Evolutionary conservation across 495 filamentous ascomycete species (phyloP), one percentile per base, ranked within the genome.

Genomic region (Penicillium angulare): DNA sequence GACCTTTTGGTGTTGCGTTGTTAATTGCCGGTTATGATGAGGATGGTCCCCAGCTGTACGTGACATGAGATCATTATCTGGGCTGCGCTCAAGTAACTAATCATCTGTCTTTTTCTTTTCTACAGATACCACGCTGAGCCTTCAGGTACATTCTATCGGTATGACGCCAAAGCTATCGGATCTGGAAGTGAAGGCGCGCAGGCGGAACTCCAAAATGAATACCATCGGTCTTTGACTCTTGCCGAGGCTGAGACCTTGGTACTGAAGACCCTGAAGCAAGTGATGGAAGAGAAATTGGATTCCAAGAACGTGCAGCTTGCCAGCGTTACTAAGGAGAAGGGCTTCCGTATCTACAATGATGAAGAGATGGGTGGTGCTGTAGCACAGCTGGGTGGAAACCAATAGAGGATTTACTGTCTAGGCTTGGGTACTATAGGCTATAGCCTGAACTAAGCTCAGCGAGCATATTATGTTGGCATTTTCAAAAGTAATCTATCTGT

Each of bases 211-310:
- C 93, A 98, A 73, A 96, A 96, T 57, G 93, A 97, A 71, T 98
- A 95, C 65, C 93, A 98, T 76, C 96, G 92, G 79, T 97, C 92
- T 38, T 79, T 98, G 56, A 96, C 92, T 44, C 87, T 98, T 52
- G 74, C 80, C 40, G 93, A 98, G 68, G 93, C 93, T 17, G 93
- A 98, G 74, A 88, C 90, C 2, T 74, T 98, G 57, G 95, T 97
- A 26, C 77, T 98, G 57, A 97, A 97, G 83, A 98, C 93, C 31
- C 72, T 98, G 69, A 98, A 98, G 80, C 93, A 98, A 76, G 93
- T 98, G 45, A 98, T 98, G 93, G 93, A 98, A 76, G 93, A 98
- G 84, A 98, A 97, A 78, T 82, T 98, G 45, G 93, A 98, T 67
- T 79, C 88, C 34, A 97, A 97, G 81, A 98, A 97, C 64, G 95